These are phyloP conservation scores for Phytophthora palmivora DNA, from an alignment of 352 stramenopile genomes.

Conservation along the genomic window DNA sequence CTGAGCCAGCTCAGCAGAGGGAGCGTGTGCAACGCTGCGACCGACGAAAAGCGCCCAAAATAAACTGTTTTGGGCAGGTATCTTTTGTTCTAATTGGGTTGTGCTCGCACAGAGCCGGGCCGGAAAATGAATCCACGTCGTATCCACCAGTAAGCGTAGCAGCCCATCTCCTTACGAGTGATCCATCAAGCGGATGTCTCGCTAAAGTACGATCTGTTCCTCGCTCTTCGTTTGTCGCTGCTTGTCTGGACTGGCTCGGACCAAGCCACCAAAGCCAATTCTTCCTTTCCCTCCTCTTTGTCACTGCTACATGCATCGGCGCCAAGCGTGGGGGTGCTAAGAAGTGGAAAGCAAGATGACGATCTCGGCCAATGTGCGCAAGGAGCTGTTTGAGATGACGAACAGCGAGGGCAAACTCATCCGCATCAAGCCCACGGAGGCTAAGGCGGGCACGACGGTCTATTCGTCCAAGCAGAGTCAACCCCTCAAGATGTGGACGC, in stretches of 20 bases:
- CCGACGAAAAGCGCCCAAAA: constrained; percentile 11
- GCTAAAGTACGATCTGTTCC: constrained; percentile 60
- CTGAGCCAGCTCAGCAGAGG: not conserved
- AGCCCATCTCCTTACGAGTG: not conserved
- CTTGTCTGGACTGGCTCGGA: constrained; percentile 34
- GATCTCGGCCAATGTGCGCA: constrained; percentile 86
- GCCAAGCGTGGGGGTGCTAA: constrained; percentile 26
- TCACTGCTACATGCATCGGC: constrained; percentile 32
- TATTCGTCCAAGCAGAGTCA: constrained; percentile 88
- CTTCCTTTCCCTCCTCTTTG: constrained; percentile 36
- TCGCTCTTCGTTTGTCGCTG: constrained; percentile 32
- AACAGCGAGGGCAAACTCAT: constrained; percentile 83
- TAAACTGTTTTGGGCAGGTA: not conserved
- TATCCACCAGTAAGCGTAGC: constrained; percentile 19
- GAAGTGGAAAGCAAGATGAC: constrained; percentile 63
- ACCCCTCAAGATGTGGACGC: constrained; percentile 87
- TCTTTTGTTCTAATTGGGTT: constrained; percentile 13
- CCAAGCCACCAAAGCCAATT: constrained; percentile 34
- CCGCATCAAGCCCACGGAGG: constrained; percentile 85
- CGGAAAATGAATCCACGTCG: constrained; percentile 25
- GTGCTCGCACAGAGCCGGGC: not conserved
- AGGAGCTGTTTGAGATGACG: constrained; percentile 88
- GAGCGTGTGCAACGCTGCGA: constrained; percentile 22
- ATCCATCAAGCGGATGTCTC: constrained; percentile 24
- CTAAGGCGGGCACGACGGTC: constrained; percentile 84